A percentile compares a stretch with the other conserved stretches of the same genome.
phyloP scores from a whole-genome alignment of 1,284 basidiomycete genomes.

The Boletus sp. region DNA sequence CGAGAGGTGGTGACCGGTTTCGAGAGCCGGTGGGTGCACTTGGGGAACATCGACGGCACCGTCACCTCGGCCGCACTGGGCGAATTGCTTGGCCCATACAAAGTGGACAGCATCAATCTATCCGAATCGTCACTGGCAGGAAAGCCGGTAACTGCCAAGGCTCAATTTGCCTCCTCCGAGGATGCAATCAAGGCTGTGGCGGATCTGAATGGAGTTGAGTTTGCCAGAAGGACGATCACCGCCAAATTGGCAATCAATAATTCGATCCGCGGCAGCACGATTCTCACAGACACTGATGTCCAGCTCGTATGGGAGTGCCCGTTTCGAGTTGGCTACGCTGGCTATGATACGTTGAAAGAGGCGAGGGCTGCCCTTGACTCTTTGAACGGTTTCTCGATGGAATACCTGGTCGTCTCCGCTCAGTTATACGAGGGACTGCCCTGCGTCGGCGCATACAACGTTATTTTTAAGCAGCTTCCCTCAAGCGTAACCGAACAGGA shows the following conservation, averaged over 20 bases:
- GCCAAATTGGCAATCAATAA: constrained; percentile 33
- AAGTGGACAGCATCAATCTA: constrained; percentile 39
- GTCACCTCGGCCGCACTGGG: constrained; percentile 14
- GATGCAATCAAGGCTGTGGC: constrained; percentile 49
- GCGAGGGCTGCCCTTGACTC: constrained; percentile 47
- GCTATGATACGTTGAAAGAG: constrained; percentile 45
- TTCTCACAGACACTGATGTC: constrained; percentile 32
- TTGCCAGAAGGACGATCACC: constrained; percentile 38
- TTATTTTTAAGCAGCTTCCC: constrained; percentile 54
- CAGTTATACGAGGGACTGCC: constrained; percentile 52
- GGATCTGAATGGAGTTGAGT: constrained; percentile 41
- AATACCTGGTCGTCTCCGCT: constrained; percentile 42
- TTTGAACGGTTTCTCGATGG: constrained; percentile 34
- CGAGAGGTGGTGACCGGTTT: constrained; percentile 39
- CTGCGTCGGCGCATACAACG: constrained; percentile 49
- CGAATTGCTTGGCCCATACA: constrained; percentile 33
- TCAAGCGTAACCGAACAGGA: constrained; percentile 38
- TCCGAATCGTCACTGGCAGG: constrained; percentile 17
- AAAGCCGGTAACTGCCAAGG: constrained; percentile 36
- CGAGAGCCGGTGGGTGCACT: constrained; percentile 40
- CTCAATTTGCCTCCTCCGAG: constrained; percentile 41
- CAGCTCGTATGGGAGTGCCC: constrained; percentile 55
- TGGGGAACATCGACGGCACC: constrained; percentile 31
- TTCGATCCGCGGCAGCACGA: constrained; percentile 15
- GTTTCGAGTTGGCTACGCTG: constrained; percentile 49